Conservation (phyloP, 495 filamentous ascomycete species). For the Penicillium coprophilum region DNA sequence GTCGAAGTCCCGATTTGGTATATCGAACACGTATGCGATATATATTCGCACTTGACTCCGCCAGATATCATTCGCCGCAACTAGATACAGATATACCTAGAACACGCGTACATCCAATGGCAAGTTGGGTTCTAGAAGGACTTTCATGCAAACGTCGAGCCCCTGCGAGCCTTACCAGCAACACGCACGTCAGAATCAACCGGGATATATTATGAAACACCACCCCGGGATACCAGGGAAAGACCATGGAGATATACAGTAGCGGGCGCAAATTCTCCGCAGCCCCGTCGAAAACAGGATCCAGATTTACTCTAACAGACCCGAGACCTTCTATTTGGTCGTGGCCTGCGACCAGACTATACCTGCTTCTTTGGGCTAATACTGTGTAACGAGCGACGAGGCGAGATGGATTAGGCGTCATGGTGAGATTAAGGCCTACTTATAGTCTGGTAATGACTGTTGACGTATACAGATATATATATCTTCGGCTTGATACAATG, state of each 20-base stretch:
- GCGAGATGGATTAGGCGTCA: background rate
- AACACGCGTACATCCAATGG: background rate
- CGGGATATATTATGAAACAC: conserved; percentile 10
- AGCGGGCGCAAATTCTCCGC: conserved; percentile 1
- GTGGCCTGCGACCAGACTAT: conserved; percentile 4
- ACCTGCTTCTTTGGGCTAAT: conserved; percentile 8
- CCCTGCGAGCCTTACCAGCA: background rate
- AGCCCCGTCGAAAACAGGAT: background rate
- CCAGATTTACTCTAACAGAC: background rate
- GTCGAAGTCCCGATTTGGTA: background rate
- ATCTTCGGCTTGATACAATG: background rate
- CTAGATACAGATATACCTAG: background rate
- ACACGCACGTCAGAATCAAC: background rate
- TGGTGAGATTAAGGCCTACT: background rate
- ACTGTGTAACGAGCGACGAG: conserved; percentile 11
- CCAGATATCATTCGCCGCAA: background rate
- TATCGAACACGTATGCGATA: background rate
- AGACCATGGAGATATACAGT: background rate
- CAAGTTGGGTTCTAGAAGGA: background rate
- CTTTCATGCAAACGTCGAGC: background rate
- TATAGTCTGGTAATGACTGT: background rate
- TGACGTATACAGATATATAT: background rate
- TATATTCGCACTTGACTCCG: background rate
- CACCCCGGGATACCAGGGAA: background rate
- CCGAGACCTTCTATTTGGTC: conserved; percentile 8